phyloP scores from a whole-genome alignment of 768 basidiomycete species.

The Boletus patriciae region DNA sequence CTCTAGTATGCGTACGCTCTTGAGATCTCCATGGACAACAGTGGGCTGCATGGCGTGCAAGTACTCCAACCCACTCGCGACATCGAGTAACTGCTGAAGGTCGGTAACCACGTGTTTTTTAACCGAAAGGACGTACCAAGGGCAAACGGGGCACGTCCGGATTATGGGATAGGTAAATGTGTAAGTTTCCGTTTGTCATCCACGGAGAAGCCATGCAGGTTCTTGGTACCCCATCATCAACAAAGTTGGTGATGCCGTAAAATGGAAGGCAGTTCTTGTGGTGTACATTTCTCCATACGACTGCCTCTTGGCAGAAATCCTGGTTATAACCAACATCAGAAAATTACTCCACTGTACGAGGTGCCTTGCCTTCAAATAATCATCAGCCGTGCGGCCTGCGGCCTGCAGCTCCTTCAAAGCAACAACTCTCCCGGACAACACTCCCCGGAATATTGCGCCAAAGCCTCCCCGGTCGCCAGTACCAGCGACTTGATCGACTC shows the following conservation, averaged over 20 bases:
- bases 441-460: conserved; percentile 34
- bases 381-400: conserved; percentile 19
- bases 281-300: conserved; percentile 33
- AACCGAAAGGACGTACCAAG: conserved; percentile 28
- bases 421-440: conserved; percentile 26
- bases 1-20: conserved; percentile 34
- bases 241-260: conserved; percentile 25
- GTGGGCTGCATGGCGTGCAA: conserved; percentile 41
- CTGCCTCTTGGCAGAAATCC: conserved; percentile 32
- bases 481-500: conserved; percentile 9
- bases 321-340: conserved; percentile 12
- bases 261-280: conserved; percentile 33
- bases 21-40: conserved; percentile 45
- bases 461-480: conserved; percentile 31
- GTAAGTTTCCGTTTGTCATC: conserved; percentile 32
- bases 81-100: conserved; percentile 35
- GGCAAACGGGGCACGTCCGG: conserved; percentile 29
- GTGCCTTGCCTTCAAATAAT: conserved; percentile 28
- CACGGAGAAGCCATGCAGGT: conserved; percentile 27
- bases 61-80: conserved; percentile 39
- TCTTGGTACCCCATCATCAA: conserved; percentile 10
- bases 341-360: not conserved
- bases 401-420: conserved; percentile 33
- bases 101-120: not conserved
- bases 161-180: conserved; percentile 29